These are phyloP conservation scores for Achaetomium macrosporum DNA, from an alignment of 2,329 filamentous ascomycete genomes.

Conservation along the genomic window DNA sequence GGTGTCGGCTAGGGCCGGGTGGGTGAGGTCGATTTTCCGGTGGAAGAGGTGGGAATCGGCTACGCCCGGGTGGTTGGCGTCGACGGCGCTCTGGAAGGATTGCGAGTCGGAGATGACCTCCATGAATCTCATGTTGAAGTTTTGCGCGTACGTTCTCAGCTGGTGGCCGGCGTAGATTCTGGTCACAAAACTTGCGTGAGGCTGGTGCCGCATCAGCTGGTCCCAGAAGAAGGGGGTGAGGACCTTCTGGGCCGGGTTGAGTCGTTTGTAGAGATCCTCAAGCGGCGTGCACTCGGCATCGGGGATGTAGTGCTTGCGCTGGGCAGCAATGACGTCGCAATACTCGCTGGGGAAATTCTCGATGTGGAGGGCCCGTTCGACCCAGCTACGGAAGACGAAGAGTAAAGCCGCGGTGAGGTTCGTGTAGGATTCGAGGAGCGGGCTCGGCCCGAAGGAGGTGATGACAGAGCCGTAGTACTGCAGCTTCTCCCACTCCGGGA, in stretches of 20 bases:
- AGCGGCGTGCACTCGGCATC: constrained; percentile 26
- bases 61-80: neutral
- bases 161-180: neutral
- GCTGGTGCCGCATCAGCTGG: constrained; percentile 7
- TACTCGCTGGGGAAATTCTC: neutral
- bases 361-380: constrained; percentile 9
- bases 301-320: constrained; percentile 35
- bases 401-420: constrained; percentile 12
- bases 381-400: constrained; percentile 2
- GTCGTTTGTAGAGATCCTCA: constrained; percentile 20
- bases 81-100: neutral
- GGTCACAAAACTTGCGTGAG: neutral
- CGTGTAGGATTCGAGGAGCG: constrained; percentile 5
- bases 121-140: neutral
- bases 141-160: neutral
- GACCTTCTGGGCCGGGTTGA: constrained; percentile 32
- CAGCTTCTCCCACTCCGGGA: constrained; percentile 34
- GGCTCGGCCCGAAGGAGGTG: neutral
- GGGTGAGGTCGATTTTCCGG: neutral
- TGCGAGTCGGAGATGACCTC: neutral
- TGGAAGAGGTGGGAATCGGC: neutral
- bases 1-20: neutral
- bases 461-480: constrained; percentile 9
- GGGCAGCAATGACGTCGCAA: constrained; percentile 26
- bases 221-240: constrained; percentile 35